Evolutionary conservation across 768 basidiomycete species (phyloP), one percentile per base, ranked within the genome.

Genomic region (Phylloporus sp.): DNA sequence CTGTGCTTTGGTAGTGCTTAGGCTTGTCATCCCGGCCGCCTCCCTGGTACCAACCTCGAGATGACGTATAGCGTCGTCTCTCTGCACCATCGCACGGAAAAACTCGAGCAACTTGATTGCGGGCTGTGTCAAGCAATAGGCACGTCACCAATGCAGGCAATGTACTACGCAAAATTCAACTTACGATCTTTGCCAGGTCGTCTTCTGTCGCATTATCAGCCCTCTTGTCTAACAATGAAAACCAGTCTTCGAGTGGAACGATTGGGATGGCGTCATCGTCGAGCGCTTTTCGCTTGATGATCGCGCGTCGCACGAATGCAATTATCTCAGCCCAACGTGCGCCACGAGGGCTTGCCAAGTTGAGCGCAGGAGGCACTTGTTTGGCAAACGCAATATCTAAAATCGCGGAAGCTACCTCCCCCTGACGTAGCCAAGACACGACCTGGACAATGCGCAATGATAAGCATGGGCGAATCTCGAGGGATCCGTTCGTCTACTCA

Each of bases 351-450:
- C 76, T 72, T 0, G 72, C 60, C 6, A 79, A 50, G 53, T 78
- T 71, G 50, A 74, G 52, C 4, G 63, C 54, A 4, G 64, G 52
- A 1, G 52, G 41, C 0, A 59, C 52, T 0, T 40, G 57, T 22
- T 53, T 50, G 1, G 42, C 20, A 41, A 68, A 61, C 7, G 62
- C 64, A 2, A 60, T 45, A 50, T 74, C 67, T 10, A 72, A 36
- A 6, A 76, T 57, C 0, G 68, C 65, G 27, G 62, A 16, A 0
- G 76, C 72, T 0, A 70, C 75, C 1, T 66, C 60, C 54, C 76
- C 67, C 44, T 70, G 64, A 1, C 77, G 74, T 6, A 79, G 42
- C 78, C 76, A 78, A 0, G 74, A 74, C 7, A 73, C 61, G 6
- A 55, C 50, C 75, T 77, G 31, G 3, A 6, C 7, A 7, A 5